Evolutionary conservation across 2,329 filamentous ascomycete genomes (phyloP), one percentile per base, ranked within the genome.

Genomic region (Claviceps sorghi): DNA sequence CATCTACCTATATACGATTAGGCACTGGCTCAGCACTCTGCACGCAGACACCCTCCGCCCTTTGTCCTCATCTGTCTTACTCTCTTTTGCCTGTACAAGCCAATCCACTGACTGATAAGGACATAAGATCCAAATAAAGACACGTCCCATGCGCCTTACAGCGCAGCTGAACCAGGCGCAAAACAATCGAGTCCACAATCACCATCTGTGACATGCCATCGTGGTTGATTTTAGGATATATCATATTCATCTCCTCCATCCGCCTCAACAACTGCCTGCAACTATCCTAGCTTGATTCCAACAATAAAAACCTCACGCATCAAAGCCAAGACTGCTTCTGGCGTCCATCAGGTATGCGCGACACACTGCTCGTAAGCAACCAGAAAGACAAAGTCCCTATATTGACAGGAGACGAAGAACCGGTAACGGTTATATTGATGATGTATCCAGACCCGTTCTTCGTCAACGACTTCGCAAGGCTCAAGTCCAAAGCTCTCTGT

Each of bases 221-320:
- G 44, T 56, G 32, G 15, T 48, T 51, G 43, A 10, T 40, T 55
- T 47, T 29, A 49, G 40, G 36, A 48, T 52, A 52, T 40, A 42
- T 43, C 36, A 47, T 48, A 47, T 36, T 47, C 22, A 32, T 30
- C 29, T 50, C 15, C 21, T 46, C 11, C 32, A 17, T 34, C 34
- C 21, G 42, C 26, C 41, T 21, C 30, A 26, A 48, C 46, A 19
- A 43, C 48, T 42, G n/a, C 38, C 26, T 21, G 49, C 44, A 40
- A 30, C 49, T 51, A 40, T 51, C 52, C 49, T 44, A 48, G 43
- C 44, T 48, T 36, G 41, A 26, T 30, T 43, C 26, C 26, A 40
- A 51, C 19, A 19, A 45, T n/a, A n/a, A 29, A 19, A 49, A 29
- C 29, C 26, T 29, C 42, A 38, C 15, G 15, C 34, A 50, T 34